Evolutionary conservation across 1,139 yeast genomes (phyloP), one percentile per base, ranked within the genome.

Genomic region (Blastobotrys illinoisensis): DNA sequence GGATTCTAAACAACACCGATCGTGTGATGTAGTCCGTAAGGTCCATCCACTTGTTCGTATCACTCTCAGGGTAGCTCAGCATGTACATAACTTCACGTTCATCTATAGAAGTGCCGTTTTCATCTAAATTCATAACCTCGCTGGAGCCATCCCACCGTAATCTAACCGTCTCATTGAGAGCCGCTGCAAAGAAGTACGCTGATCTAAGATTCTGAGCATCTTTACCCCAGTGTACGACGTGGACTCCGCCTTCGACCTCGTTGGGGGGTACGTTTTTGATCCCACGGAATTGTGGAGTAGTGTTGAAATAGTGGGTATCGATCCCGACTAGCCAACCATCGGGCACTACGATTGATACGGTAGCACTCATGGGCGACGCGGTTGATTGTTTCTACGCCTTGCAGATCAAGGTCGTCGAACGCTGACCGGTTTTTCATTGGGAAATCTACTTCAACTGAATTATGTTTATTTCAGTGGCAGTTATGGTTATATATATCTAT

Each of bases 221-320:
- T 46, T 57, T 60, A 0, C 72, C 71, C 70, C 74, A 74, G 56
- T 75, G 78, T 14, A 74, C 58, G 3, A 70, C 60, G 60, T 75
- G 79, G 5, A 71, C 48, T 1, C 78, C 78, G n/a, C 63, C 56
- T 11, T 26, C 32, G 13, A 26, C 32, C 9, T 26, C 32, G 32
- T 26, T 26, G 4, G 32, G 32, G 1, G 72, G 71, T 14, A 75
- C 64, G 20, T 66, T 63, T 52, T 73, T 74, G 52, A 75, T 62
- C 1, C 79, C 79, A 50, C 58, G 65, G 47, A 74, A 66, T 11
- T 62, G 57, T 0, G 63, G 54, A 16, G 70, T 72, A 1, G 75
- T 56, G 45, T 70, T 66, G 63, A 75, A 74, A 58, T 72, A 73
- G 47, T 70, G 71, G 9, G 71, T 56, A 56, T 75, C 77, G 9